A percentile compares a stretch with the other conserved stretches of the same genome.
Evolutionary conservation across 2,329 filamentous ascomycete genomes (phyloP).

Genomic region (Sporothrix globosa): DNA sequence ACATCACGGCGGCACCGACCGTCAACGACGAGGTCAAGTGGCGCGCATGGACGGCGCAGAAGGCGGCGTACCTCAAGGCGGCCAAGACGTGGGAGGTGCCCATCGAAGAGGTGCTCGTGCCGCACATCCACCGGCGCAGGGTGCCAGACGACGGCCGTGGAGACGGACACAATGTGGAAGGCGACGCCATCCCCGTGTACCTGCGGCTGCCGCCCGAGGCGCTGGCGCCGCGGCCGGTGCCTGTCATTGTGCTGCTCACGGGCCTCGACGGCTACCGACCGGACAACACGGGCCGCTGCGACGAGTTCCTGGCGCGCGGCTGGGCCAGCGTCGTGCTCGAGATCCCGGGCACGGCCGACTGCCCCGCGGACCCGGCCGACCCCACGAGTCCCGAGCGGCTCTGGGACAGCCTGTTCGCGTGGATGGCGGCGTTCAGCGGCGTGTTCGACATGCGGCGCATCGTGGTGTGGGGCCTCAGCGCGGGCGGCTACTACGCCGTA

Average conservation of each 20-base stretch:
- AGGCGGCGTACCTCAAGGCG: constrained; percentile 64
- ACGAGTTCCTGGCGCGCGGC: constrained; percentile 65
- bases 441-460: constrained; percentile 61
- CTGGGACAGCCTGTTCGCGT: constrained; percentile 64
- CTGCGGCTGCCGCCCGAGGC: constrained; percentile 59
- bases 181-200: constrained; percentile 64
- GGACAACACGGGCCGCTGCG: constrained; percentile 62
- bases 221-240: constrained; percentile 42
- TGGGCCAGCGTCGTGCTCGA: constrained; percentile 67
- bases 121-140: constrained; percentile 53
- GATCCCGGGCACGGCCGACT: constrained; percentile 70
- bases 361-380: constrained; percentile 64
- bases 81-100: constrained; percentile 58
- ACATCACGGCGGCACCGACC: constrained; percentile 49
- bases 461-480: constrained; percentile 66
- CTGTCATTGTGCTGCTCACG: constrained; percentile 62
- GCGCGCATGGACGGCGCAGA: constrained; percentile 67
- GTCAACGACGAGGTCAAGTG: constrained; percentile 56
- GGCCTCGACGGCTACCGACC: constrained; percentile 66
- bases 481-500: constrained; percentile 70
- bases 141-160: constrained; percentile 39
- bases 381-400: constrained; percentile 62
- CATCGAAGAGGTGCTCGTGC: constrained; percentile 64
- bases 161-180: constrained; percentile 48
- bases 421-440: constrained; percentile 53